Conservation (phyloP, 106 monocot genomes). For the Dioscorea alata region DNA sequence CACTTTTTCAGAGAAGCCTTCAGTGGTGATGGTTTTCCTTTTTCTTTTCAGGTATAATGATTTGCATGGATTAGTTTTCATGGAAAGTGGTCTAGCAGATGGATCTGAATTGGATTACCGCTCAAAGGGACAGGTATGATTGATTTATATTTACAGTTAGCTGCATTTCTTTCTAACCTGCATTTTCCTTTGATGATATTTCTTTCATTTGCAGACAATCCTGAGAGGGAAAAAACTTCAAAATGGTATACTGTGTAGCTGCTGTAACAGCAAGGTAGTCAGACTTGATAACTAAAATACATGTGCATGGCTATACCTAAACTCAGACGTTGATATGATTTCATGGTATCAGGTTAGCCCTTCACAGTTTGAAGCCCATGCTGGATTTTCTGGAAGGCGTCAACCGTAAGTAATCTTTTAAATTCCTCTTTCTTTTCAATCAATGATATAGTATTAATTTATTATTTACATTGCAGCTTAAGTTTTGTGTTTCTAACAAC, state of each 20-base stretch:
- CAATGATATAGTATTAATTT: neutral
- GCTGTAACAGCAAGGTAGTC: slow-evolving; percentile 46
- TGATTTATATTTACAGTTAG: neutral
- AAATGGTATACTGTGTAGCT: slow-evolving; percentile 45
- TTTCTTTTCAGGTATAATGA: slow-evolving; percentile 30
- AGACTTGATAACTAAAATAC: neutral
- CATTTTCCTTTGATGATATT: neutral
- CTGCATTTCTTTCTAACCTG: slow-evolving; percentile 1
- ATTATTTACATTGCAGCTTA: neutral
- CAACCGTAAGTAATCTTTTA: slow-evolving; percentile 39
- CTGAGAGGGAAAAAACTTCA: slow-evolving; percentile 49
- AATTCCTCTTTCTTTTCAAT: neutral
- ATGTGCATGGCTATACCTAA: neutral
- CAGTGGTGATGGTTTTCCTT: neutral
- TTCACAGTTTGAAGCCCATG: slow-evolving; percentile 61
- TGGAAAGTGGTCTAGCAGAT: slow-evolving; percentile 47
- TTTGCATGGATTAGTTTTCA: slow-evolving; percentile 46
- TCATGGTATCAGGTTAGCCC: slow-evolving; percentile 37
- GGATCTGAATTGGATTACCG: slow-evolving; percentile 46
- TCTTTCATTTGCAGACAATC: slow-evolving; percentile 27
- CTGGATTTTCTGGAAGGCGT: slow-evolving; percentile 30
- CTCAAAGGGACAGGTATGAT: slow-evolving; percentile 38
- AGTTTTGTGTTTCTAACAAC: neutral
- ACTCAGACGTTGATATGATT: neutral
- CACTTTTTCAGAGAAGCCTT: too few species aligned